Base-by-base conservation (phyloP, 1,284 basidiomycete species). In the Ganoderma meredithae region DNA sequence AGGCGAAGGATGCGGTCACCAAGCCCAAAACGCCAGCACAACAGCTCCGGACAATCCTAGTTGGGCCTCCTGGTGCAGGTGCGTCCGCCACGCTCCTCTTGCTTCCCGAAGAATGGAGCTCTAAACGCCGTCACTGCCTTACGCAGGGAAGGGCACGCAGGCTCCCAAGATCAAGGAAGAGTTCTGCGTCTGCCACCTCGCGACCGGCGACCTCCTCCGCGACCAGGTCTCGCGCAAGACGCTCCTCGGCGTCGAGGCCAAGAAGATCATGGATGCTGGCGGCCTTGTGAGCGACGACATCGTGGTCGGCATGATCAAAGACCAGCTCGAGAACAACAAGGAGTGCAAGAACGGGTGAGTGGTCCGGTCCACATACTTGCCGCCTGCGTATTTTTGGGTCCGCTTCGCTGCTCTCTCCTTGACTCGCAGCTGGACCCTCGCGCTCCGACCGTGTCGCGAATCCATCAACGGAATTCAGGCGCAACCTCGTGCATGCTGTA, bases 11-110 rank as follows among this genome's bases (percentile, higher is more conserved):
- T 40, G 78, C 77, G 8, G 76, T 81, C 39, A 71, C 81, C 43
- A 71, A 74, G 12, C 79, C 85, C 66, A 88, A 86, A 78, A 88
- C 91, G 41, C 93, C 94, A 67, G 88, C 89, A n/a, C 86, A 91
- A 78, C 92, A 94, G 81, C 86, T 95, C 72, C 88, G 96, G 65
- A 93, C 96, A 74, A 95, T 99, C 76, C 88, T 99, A 73, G 87
- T 99, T 77, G 97, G 97, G 69, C 97, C 97, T 73, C 97, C 97
- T 60, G 97, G 97, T 76, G 95, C 97, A 76, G 97, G 97, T 95
- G 76, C 71, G 91, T 84, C 15, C 49, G 7, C 22, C 40, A 22
- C 40, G 53, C 44, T 58, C 40, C 65, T 15, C 36, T 43, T 31
- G 12, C 27, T 43, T 49, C 22, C 22, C 47, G 47, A 49, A 49